Evolutionary conservation across 2,329 filamentous ascomycete species (phyloP).

Genomic region (Didymella arachidicola): DNA sequence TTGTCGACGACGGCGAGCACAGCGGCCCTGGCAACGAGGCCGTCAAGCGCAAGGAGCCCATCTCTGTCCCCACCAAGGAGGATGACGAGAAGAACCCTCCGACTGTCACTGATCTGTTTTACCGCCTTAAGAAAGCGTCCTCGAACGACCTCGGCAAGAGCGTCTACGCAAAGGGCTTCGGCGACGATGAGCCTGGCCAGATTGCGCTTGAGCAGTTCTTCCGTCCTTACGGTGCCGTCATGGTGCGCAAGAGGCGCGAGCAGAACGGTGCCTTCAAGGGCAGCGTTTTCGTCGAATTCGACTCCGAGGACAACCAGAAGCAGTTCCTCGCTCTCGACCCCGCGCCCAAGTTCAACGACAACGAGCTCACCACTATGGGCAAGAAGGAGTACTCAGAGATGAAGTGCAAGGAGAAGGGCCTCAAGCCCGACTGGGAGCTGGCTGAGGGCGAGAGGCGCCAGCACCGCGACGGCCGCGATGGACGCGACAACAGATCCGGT

Average conservation of each 20-base stretch:
- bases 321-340: conserved; percentile 82
- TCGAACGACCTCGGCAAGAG: conserved; percentile 74
- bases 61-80: conserved; percentile 48
- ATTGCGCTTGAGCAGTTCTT: conserved; percentile 96
- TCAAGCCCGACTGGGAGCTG: conserved; percentile 53
- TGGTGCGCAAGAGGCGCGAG: conserved; percentile 85
- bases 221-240: conserved; percentile 76
- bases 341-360: conserved; percentile 82
- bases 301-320: conserved; percentile 76
- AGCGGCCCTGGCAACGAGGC: conserved; percentile 50
- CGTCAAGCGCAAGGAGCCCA: conserved; percentile 75
- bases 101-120: conserved; percentile 53
- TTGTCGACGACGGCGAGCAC: conserved; percentile 77
- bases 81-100: conserved; percentile 42
- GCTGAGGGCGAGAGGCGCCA: conserved; percentile 33
- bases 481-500: conserved; percentile 43
- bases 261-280: conserved; percentile 82
- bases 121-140: conserved; percentile 61
- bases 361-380: conserved; percentile 81
- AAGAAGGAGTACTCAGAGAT: conserved; percentile 81
- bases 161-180: conserved; percentile 95
- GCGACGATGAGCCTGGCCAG: conserved; percentile 83
- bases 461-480: conserved; percentile 24
- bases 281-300: conserved; percentile 94
- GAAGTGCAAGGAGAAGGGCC: conserved; percentile 58